Base-by-base conservation (phyloP, 192 early-diverging fungal genomes). In the Umbelopsis ramanniana region DNA sequence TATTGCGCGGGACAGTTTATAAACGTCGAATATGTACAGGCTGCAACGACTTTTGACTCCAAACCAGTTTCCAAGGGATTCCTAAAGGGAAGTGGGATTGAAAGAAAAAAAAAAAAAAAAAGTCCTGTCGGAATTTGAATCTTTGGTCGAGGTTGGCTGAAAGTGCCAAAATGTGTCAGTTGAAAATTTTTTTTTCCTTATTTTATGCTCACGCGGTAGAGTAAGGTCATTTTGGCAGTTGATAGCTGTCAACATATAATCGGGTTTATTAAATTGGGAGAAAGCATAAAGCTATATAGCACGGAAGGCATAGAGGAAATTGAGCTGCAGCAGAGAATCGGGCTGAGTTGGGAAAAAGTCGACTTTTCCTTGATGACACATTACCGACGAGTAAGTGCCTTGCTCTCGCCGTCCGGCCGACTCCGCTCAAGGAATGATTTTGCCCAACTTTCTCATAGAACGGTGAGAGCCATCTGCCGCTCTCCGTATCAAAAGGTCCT, bases 31-130 rank as follows among this genome's bases (percentile, higher is more conserved):
- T 63, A 63, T 63, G 57, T 63, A 63, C 57, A 63, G 57, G 57
- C 35, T 63, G 57, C 57, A 63, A 29, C 29, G 33, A 29, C 33
- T 37, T 63, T 63, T 63, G 29, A 63, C 57, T 63, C 33, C 57
- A 63, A 63, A 63, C 57, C 57, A 63, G n/a, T 37, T 46, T 29
- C 57, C 26, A 63, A 63, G 33, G 57, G 33, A 37, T 37, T 37
- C 21, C 26, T 35, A 11, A 26, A 63, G 26, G 57, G 26, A 37
- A 63, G 17, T 37, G 57, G 57, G 33, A 63, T 63, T 63, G 57
- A 63, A 63, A 63, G 57, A 63, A 63, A 63, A 63, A 63, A 63
- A 63, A 60, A 46, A 63, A 63, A 63, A 63, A 63, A 63, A 63
- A 63, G 57, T 63, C 57, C 57, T 63, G 33, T 37, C 57, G 57